Conservation (phyloP, 2,329 filamentous ascomycete genomes). For the Chaetomiaceae sp. region DNA sequence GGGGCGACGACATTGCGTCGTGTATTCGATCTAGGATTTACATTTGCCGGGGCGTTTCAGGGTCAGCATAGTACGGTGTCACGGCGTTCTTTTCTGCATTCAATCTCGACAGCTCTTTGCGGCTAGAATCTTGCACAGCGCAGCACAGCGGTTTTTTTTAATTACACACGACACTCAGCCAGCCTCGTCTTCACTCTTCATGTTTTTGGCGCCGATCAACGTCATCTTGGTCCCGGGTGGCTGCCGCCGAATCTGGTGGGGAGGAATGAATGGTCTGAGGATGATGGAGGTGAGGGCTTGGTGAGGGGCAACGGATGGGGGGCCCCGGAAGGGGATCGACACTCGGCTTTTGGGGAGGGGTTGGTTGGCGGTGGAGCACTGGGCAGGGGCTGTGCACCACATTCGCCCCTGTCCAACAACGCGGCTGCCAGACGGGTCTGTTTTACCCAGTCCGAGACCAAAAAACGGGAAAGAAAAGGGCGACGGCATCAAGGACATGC, state of each 20-base stretch:
- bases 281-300: background rate
- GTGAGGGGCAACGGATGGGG: background rate
- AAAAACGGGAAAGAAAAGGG: background rate
- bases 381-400: background rate
- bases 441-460: background rate
- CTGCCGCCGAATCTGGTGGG: background rate
- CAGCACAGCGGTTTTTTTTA: constrained; percentile 21
- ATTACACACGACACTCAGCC: constrained; percentile 14
- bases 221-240: background rate
- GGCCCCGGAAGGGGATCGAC: too few species aligned
- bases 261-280: background rate
- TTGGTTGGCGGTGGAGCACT: too few species aligned
- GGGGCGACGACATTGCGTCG: constrained; percentile 33
- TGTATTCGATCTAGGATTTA: constrained; percentile 49
- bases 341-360: too few species aligned
- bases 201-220: background rate
- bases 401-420: background rate
- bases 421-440: constrained; percentile 1
- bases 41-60: constrained; percentile 44
- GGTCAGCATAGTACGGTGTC: constrained; percentile 57
- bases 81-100: constrained; percentile 41
- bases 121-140: constrained; percentile 25
- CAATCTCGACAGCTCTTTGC: constrained; percentile 21
- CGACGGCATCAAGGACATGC: background rate
- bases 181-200: background rate